Base-by-base conservation (phyloP, 2,329 filamentous ascomycete species). In the Byssothecium circinans region DNA sequence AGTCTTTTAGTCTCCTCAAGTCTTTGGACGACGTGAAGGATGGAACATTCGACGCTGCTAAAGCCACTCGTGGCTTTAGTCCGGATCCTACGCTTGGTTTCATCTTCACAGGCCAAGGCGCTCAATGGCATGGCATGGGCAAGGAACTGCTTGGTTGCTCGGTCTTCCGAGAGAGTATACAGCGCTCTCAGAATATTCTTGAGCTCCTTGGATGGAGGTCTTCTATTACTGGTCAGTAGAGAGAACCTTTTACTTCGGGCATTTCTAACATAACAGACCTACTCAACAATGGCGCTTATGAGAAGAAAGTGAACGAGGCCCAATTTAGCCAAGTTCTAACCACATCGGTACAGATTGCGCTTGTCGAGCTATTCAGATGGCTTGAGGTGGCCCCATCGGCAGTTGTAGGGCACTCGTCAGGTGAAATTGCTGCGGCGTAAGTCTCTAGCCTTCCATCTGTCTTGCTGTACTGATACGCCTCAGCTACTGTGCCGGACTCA, bases 341-440 rank as follows among this genome's bases (percentile, higher is more conserved):
- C 14, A 52, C 54, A 11, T 45, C 40, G 8, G 12, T 62, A 8
- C 56, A 62, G 32, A 41, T 61, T 4, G 56, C 46, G 11, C 34
- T 62, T 8, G 50, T 61, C 6, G 52, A 57, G 12, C 40, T 58
- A 2, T 45, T 59, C 4, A n/a, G 19, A 11, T 23, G n/a, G 14
- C 49, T 47, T 34, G 35, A 41, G 11, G 34, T 62, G 4, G 6
- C 12, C 11, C 52, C 54, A 8, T 18, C 41, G 6, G 43, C 40
- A 4, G 54, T 56, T 15, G 43, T 55, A 8, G 59, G 58, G 2
- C 59, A 62, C 30, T 62, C 59, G 2, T 52, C 48, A 33, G 58
- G 59, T 19, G 59, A 62, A 37, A 60, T 62, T 22, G 53, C 54
- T 14, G 59, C 59, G 8, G 59, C 58, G 10, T 56, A 50, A 18